Percentiles rank a stretch among this genome's conserved stretches.
Evolutionary conservation across 2,329 filamentous ascomycete genomes (phyloP).

Genomic region (Colletotrichum liaoningense): DNA sequence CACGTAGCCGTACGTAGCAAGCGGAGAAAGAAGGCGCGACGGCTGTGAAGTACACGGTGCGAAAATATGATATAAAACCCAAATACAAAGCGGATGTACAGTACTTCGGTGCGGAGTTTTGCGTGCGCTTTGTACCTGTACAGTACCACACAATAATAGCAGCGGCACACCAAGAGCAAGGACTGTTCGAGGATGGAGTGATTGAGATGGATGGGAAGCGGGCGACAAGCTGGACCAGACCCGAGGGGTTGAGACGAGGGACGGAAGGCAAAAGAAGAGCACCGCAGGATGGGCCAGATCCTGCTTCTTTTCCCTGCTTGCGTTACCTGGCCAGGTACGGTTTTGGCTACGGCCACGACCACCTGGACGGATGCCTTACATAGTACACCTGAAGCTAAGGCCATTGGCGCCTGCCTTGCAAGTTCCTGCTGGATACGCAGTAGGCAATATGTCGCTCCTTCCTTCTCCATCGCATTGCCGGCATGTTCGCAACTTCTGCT

Average conservation of each 20-base stretch:
- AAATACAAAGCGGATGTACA: constrained; percentile 50
- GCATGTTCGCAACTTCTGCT: not conserved
- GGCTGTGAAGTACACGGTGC: constrained; percentile 49
- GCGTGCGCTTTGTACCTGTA: constrained; percentile 49
- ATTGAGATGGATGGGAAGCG: not conserved
- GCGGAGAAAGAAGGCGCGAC: not conserved
- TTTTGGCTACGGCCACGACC: not conserved
- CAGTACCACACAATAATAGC: constrained; percentile 48
- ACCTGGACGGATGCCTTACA: not conserved
- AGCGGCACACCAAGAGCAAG: constrained; percentile 23
- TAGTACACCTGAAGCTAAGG: not conserved
- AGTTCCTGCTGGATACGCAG: not conserved
- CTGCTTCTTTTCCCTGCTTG: not conserved
- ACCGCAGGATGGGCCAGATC: not conserved
- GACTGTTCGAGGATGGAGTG: not conserved
- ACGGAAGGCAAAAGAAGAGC: not conserved
- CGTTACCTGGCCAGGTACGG: not conserved
- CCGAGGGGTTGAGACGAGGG: not conserved
- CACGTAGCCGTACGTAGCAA: constrained; percentile 2
- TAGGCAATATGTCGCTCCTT: not conserved
- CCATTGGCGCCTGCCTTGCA: not conserved
- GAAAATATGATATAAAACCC: constrained; percentile 25
- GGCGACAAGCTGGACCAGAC: not conserved
- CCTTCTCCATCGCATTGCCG: not conserved
- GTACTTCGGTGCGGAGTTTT: constrained; percentile 48